Conservation (phyloP, 108 stramenopile species). For the Epipyxis sp. region DNA sequence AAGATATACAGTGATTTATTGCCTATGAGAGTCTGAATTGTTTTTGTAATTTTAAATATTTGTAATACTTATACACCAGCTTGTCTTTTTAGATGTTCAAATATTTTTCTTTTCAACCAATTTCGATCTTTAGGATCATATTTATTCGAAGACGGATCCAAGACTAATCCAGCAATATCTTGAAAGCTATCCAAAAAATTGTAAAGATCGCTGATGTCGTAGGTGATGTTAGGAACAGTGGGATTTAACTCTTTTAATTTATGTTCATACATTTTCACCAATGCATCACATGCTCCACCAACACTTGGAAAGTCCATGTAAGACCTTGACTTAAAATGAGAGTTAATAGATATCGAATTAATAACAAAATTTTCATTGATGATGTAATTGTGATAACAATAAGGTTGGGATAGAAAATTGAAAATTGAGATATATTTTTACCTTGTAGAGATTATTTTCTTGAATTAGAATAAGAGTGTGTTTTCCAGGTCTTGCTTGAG, state of each 20-base stretch:
- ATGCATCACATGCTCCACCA: conserved; percentile 23
- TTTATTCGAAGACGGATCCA: background rate
- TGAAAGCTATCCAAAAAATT: conserved; percentile 24
- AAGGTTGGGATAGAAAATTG: background rate
- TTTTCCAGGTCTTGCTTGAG: background rate
- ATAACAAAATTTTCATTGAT: background rate
- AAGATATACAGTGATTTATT: too few relatives aligned
- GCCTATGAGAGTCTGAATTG: too few relatives aligned
- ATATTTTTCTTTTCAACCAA: conserved; percentile 26
- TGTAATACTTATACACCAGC: too few relatives aligned
- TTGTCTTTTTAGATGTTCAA: conserved; percentile 9
- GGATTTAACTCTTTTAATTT: conserved; percentile 37
- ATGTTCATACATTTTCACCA: conserved; percentile 40
- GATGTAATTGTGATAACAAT: background rate
- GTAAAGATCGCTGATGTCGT: conserved; percentile 37
- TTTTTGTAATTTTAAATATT: too few relatives aligned
- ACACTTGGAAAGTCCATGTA: conserved; percentile 30
- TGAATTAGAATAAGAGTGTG: conserved; percentile 34
- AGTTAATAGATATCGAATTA: background rate
- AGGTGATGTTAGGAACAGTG: conserved; percentile 18
- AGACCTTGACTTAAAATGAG: background rate
- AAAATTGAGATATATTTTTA: background rate
- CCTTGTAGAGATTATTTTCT: background rate
- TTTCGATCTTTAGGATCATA: conserved; percentile 8
- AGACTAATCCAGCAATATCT: conserved; percentile 30